phyloP scores from a whole-genome alignment of 2,329 filamentous ascomycete genomes.

The Gnomoniopsis sp. region DNA sequence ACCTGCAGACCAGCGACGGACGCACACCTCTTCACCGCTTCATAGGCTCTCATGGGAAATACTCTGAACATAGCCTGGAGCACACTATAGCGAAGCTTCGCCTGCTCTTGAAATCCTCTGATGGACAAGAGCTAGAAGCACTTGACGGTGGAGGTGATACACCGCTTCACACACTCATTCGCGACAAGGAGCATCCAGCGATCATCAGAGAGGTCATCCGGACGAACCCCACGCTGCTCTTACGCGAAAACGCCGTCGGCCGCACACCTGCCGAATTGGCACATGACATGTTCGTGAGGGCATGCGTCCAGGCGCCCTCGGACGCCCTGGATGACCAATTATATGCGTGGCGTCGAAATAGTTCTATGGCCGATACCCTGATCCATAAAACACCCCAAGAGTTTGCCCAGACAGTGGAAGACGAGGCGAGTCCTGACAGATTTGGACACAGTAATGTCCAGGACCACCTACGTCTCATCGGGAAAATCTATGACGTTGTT shows the following conservation, averaged over 20 bases:
- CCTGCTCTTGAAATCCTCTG: constrained; percentile 51
- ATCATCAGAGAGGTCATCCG: constrained; percentile 47
- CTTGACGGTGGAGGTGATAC: constrained; percentile 66
- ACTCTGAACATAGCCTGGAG: background rate
- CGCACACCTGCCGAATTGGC: constrained; percentile 69
- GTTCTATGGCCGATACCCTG: background rate
- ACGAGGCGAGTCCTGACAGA: background rate
- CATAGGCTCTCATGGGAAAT: constrained; percentile 32
- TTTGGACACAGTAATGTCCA: background rate
- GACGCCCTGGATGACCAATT: background rate
- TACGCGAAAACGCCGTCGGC: constrained; percentile 73
- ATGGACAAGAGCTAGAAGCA: constrained; percentile 52
- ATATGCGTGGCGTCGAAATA: background rate
- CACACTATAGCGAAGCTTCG: constrained; percentile 38
- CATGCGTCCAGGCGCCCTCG: constrained; percentile 24
- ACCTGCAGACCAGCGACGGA: constrained; percentile 42
- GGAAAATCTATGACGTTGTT: constrained; percentile 21
- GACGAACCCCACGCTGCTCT: constrained; percentile 55
- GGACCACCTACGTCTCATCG: background rate
- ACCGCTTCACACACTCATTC: constrained; percentile 56
- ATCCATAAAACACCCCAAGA: constrained; percentile 8
- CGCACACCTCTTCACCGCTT: constrained; percentile 63
- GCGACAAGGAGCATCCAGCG: constrained; percentile 29
- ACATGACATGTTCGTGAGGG: constrained; percentile 48
- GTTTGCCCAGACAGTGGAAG: constrained; percentile 10